Conservation (phyloP, 2,329 filamentous ascomycete species). For the Cladophialophora carrionii region DNA sequence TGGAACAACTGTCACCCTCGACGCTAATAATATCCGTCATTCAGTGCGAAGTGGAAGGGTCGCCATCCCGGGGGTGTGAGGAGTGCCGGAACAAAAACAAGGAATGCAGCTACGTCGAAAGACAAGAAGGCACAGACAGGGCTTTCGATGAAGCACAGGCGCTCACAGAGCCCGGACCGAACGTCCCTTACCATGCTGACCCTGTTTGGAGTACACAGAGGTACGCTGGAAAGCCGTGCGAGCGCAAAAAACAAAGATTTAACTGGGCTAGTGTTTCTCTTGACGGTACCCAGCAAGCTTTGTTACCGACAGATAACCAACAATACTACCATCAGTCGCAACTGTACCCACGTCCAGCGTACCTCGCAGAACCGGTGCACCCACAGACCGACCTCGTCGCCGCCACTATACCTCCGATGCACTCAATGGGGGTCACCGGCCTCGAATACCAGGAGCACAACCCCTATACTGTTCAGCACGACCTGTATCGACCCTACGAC, state of each 20-base stretch:
- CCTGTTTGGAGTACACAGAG: not conserved
- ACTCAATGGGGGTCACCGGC: not conserved
- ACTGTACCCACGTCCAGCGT: not conserved
- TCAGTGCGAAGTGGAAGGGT: not conserved
- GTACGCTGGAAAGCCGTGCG: not conserved
- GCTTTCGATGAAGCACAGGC: not conserved
- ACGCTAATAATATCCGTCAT: not conserved
- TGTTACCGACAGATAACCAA: not conserved
- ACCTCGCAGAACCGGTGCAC: not conserved
- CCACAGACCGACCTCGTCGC: not conserved
- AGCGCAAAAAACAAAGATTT: not conserved
- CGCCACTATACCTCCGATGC: no score
- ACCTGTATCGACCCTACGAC: not conserved
- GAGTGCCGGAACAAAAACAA: not conserved
- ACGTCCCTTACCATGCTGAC: not conserved
- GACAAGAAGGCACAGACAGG: not conserved
- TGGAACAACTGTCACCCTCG: not conserved
- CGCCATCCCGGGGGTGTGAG: not conserved
- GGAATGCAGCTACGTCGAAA: not conserved
- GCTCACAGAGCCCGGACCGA: no score
- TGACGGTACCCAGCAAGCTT: not conserved
- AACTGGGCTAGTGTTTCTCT: not conserved
- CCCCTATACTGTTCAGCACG: not conserved
- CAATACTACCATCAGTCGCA: not conserved
- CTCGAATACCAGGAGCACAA: not conserved